Conservation (phyloP, 352 stramenopile genomes). For the Phytophthora podocarpi region DNA sequence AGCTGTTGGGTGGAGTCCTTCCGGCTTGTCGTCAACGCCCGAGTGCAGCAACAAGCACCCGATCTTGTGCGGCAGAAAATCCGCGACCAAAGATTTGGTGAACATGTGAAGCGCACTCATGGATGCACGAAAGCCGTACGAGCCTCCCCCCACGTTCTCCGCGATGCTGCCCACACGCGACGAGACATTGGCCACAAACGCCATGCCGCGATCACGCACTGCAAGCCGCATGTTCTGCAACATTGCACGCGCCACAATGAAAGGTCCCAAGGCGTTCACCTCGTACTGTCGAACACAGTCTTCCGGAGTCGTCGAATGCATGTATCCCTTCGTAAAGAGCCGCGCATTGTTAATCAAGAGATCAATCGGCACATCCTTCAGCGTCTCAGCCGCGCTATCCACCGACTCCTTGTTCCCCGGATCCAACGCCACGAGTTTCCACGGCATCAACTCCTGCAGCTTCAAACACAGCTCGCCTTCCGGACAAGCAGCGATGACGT, state of each 20-base stretch:
- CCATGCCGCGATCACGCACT: conserved; percentile 41
- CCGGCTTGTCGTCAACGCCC: conserved; percentile 61
- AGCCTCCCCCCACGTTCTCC: conserved; percentile 47
- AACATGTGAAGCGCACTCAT: conserved; percentile 84
- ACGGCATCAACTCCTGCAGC: conserved; percentile 33
- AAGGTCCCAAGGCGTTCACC: conserved; percentile 71
- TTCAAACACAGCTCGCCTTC: conserved; percentile 22
- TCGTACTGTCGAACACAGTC: conserved; percentile 62
- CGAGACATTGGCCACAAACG: conserved; percentile 59
- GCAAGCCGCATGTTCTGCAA: conserved; percentile 53
- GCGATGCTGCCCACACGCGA: conserved; percentile 61
- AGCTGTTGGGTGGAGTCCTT: conserved; percentile 40
- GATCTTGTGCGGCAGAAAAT: conserved; percentile 62
- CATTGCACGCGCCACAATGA: conserved; percentile 63
- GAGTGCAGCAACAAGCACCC: conserved; percentile 62
- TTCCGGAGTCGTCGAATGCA: conserved; percentile 50
- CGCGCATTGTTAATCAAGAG: conserved; percentile 82
- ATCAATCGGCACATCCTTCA: conserved; percentile 56
- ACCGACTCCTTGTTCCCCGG: conserved; percentile 56
- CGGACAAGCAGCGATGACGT: conserved; percentile 40
- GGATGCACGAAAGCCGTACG: conserved; percentile 80
- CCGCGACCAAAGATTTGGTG: conserved; percentile 55
- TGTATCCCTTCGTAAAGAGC: conserved; percentile 35
- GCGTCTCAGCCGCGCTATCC: conserved; percentile 30
- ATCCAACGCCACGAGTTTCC: conserved; percentile 59